These are phyloP conservation scores for Scutellaria galericulata DNA, from an alignment of 257 asterid species.

Conservation along the genomic window DNA sequence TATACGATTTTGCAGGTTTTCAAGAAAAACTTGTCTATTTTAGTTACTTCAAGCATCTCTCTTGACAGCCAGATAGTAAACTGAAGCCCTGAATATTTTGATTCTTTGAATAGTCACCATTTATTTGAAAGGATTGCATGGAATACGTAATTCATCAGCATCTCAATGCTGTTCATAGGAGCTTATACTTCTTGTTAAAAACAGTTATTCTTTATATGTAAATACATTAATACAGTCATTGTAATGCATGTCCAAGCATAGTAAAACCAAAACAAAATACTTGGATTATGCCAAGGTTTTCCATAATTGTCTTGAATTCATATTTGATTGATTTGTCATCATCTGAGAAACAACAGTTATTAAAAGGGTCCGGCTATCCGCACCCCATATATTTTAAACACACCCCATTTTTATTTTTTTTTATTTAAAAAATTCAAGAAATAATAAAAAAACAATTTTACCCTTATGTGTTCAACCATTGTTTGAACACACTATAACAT, in stretches of 20 bases:
- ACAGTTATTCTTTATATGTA: constrained; percentile 22
- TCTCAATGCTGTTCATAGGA: neutral
- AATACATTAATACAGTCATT: neutral
- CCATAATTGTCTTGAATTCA: neutral
- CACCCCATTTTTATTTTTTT: too few species aligned
- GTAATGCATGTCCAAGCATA: neutral
- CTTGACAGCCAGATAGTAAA: constrained; percentile 33
- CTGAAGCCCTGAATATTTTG: constrained; percentile 8
- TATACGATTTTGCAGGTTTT: constrained; percentile 53
- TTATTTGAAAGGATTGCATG: neutral
- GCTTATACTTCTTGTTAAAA: constrained; percentile 8
- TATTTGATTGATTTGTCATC: neutral
- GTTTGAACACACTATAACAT: too few species aligned
- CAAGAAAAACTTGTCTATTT: constrained; percentile 47
- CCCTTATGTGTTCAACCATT: too few species aligned
- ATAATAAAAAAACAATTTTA: too few species aligned
- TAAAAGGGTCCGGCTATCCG: too few species aligned
- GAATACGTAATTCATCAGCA: constrained; percentile 11
- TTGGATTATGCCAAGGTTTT: neutral
- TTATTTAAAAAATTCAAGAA: too few species aligned
- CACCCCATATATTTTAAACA: too few species aligned
- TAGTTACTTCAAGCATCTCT: constrained; percentile 44
- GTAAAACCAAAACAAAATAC: neutral
- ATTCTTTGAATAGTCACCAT: neutral
- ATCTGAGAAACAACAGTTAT: neutral